These are phyloP conservation scores for Tylopilus sp. DNA, from an alignment of 1,284 basidiomycete species.

Conservation along the genomic window DNA sequence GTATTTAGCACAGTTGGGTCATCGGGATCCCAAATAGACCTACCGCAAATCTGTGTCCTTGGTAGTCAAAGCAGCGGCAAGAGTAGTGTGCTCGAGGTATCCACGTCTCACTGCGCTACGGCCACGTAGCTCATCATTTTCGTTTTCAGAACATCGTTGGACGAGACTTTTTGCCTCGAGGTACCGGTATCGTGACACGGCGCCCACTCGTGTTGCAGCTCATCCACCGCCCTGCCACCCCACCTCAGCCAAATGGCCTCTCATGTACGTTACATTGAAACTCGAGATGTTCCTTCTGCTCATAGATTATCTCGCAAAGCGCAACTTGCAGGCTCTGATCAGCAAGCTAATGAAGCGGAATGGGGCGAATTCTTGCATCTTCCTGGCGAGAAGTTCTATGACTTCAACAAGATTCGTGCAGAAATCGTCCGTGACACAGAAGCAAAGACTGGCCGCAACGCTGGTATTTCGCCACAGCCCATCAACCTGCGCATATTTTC, in stretches of 20 bases:
- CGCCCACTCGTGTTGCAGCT: constrained; percentile 96
- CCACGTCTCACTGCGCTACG: constrained; percentile 27
- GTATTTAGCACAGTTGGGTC: constrained; percentile 87
- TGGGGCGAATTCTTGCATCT: constrained; percentile 99
- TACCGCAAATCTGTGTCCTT: constrained; percentile 89
- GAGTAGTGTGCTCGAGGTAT: constrained; percentile 87
- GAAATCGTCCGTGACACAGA: constrained; percentile 98
- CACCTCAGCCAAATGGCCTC: constrained; percentile 60
- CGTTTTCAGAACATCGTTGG: constrained; percentile 91
- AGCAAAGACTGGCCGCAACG: constrained; percentile 97
- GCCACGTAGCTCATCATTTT: constrained; percentile 11
- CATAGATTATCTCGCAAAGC: constrained; percentile 40
- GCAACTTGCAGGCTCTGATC: constrained; percentile 64
- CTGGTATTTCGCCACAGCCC: constrained; percentile 94
- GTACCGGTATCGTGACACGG: constrained; percentile 97
- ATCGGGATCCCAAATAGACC: constrained; percentile 80
- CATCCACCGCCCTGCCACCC: constrained; percentile 80
- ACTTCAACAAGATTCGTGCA: constrained; percentile 96
- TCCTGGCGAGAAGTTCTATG: constrained; percentile 96
- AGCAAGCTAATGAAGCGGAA: constrained; percentile 89
- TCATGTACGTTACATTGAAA: constrained; percentile 43
- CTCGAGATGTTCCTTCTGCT: constrained; percentile 14
- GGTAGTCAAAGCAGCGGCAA: constrained; percentile 91
- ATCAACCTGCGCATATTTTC: constrained; percentile 98
- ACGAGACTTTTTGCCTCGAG: constrained; percentile 96